These are phyloP conservation scores for Boeremia lycopersici DNA, from an alignment of 2,329 filamentous ascomycete species.

Conservation along the genomic window DNA sequence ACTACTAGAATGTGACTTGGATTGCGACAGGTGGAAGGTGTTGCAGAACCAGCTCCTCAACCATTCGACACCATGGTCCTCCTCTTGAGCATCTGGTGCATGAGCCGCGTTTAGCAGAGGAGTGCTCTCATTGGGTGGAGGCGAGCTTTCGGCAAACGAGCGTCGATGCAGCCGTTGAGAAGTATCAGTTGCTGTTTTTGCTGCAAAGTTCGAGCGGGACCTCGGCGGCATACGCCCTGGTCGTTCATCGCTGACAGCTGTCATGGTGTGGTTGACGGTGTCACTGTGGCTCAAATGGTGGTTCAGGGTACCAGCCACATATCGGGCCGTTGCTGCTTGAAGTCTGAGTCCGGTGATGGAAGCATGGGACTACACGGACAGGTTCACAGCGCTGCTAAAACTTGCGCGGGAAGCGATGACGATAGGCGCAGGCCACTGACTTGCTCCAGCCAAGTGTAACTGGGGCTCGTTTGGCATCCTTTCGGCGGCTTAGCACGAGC, in stretches of 20 bases:
- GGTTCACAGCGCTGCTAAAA: background rate
- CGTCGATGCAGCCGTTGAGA: constrained; percentile 52
- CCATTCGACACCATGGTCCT: constrained; percentile 27
- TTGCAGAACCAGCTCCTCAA: constrained; percentile 35
- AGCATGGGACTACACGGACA: constrained; percentile 1
- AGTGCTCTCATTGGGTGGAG: constrained; percentile 41
- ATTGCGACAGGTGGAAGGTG: constrained; percentile 21
- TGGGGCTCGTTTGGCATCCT: constrained; percentile 10
- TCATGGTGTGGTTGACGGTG: constrained; percentile 29
- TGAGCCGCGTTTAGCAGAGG: constrained; percentile 31
- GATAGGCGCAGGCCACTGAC: constrained; percentile 15
- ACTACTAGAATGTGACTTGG: constrained; percentile 13
- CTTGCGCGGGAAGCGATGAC: constrained; percentile 18
- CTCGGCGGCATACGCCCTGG: constrained; percentile 40
- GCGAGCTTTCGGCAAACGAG: constrained; percentile 36
- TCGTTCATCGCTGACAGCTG: constrained; percentile 26
- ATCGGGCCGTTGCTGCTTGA: constrained; percentile 9
- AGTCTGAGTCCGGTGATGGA: constrained; percentile 1
- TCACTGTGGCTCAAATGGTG: constrained; percentile 12
- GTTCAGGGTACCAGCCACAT: constrained; percentile 21
- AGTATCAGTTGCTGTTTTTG: constrained; percentile 53
- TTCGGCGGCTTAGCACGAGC: constrained; percentile 27
- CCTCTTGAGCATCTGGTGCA: constrained; percentile 18
- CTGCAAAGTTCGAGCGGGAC: constrained; percentile 52
- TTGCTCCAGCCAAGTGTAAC: constrained; percentile 12